Evolutionary conservation across 1,139 yeast species (phyloP).

Genomic region (Blastobotrys illinoisensis): DNA sequence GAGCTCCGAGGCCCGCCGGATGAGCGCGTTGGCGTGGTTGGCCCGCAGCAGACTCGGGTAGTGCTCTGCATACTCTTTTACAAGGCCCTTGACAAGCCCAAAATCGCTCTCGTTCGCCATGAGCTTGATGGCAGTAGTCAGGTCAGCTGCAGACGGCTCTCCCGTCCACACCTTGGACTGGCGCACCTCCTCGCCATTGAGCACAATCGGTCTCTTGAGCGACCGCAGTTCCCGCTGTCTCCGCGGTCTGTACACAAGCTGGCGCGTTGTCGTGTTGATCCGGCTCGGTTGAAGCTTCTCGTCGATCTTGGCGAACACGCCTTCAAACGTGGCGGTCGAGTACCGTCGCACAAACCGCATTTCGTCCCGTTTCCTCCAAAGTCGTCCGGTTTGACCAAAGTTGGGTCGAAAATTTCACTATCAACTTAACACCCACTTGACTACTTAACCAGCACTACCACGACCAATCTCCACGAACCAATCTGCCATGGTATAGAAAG

Average conservation of each 20-base stretch:
- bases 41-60: slow-evolving; percentile 14
- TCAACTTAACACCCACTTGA: neutral
- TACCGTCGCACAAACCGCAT: slow-evolving; percentile 1
- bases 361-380: neutral
- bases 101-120: slow-evolving; percentile 17
- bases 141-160: slow-evolving; percentile 23
- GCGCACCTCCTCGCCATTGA: slow-evolving; percentile 17
- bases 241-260: slow-evolving; percentile 27
- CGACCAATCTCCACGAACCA: too few species aligned
- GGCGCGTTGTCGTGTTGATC: slow-evolving; percentile 20
- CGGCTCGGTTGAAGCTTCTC: slow-evolving; percentile 16
- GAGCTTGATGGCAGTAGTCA: slow-evolving; percentile 15
- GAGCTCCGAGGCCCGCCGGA: slow-evolving; percentile 15
- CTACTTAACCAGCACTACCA: neutral
- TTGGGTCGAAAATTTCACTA: neutral
- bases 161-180: slow-evolving; percentile 21
- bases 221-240: slow-evolving; percentile 20
- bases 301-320: slow-evolving; percentile 4
- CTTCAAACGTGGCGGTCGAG: slow-evolving; percentile 1
- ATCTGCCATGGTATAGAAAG: too few species aligned
- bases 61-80: slow-evolving; percentile 14
- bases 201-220: slow-evolving; percentile 19
- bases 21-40: slow-evolving; percentile 15
- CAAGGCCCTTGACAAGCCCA: slow-evolving; percentile 10
- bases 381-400: neutral